phyloP scores from a whole-genome alignment of 2,329 filamentous ascomycete genomes.

The Cercospora sesami region DNA sequence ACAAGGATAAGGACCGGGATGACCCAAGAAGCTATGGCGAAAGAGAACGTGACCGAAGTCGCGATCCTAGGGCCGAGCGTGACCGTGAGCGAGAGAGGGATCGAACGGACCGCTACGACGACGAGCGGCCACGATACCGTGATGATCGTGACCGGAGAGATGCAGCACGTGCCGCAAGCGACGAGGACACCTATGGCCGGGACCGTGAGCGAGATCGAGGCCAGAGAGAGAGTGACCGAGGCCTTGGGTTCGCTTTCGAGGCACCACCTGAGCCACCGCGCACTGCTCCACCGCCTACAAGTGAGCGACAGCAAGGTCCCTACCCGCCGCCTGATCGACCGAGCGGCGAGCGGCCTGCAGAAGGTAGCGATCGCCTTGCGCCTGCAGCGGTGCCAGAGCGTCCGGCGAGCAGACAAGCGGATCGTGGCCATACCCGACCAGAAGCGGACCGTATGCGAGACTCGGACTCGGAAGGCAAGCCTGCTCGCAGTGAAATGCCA shows the following conservation, averaged over 20 bases:
- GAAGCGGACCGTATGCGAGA: constrained; percentile 15
- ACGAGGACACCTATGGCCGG: constrained; percentile 31
- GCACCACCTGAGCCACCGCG: constrained; percentile 29
- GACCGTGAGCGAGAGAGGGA: constrained; percentile 22
- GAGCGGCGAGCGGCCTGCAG: constrained; percentile 5
- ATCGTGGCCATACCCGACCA: constrained; percentile 14
- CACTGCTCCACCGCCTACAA: constrained; percentile 21
- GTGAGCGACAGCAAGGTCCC: constrained; percentile 22
- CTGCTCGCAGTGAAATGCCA: constrained; percentile 24
- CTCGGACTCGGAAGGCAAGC: constrained; percentile 19
- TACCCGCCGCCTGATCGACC: constrained; percentile 7
- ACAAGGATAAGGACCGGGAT: constrained; percentile 30
- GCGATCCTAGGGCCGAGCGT: constrained; percentile 26
- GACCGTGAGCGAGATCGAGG: constrained; percentile 31
- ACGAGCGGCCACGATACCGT: constrained; percentile 24
- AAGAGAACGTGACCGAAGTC: constrained; percentile 27
- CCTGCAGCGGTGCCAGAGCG: constrained; percentile 14
- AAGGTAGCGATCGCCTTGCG: constrained; percentile 3
- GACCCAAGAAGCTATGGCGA: constrained; percentile 26
- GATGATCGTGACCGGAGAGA: constrained; percentile 25
- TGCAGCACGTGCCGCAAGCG: constrained; percentile 24
- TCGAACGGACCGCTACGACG: constrained; percentile 24
- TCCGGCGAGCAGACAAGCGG: constrained; percentile 15
- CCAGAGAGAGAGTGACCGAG: constrained; percentile 32
- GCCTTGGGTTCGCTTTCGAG: constrained; percentile 40